These are phyloP conservation scores for Thermothielavioides terrestris DNA, from an alignment of 495 filamentous ascomycete species.

Conservation along the genomic window DNA sequence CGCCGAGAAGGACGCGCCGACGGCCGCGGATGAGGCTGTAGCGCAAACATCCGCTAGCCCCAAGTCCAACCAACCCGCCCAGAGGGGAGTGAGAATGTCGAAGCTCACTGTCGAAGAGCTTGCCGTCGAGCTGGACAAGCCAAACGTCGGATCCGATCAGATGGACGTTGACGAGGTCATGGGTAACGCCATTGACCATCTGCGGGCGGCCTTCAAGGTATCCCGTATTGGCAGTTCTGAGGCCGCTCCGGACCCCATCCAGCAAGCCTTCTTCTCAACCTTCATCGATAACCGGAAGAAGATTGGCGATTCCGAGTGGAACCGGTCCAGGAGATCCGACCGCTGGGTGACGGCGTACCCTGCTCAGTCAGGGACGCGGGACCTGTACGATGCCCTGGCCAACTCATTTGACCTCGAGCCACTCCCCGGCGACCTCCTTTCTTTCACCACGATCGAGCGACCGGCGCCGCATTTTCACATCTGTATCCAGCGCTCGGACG, in stretches of 20 bases:
- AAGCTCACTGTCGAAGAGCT: slow-evolving; percentile 34
- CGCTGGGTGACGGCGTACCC: slow-evolving; percentile 27
- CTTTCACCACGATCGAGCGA: slow-evolving; percentile 65
- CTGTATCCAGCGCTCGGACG: slow-evolving; percentile 73
- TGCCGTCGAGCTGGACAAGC: slow-evolving; percentile 33
- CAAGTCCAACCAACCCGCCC: neutral
- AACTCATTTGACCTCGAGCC: slow-evolving; percentile 72
- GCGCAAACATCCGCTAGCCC: neutral
- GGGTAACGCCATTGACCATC: slow-evolving; percentile 77
- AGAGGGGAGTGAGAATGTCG: slow-evolving; percentile 13
- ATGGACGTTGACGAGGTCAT: slow-evolving; percentile 96
- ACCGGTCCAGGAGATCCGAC: slow-evolving; percentile 14
- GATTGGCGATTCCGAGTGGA: slow-evolving; percentile 28
- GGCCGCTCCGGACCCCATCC: slow-evolving; percentile 58
- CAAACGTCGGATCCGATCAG: slow-evolving; percentile 43
- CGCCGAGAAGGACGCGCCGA: neutral
- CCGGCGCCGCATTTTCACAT: slow-evolving; percentile 83
- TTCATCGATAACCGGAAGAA: slow-evolving; percentile 39
- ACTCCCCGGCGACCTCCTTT: slow-evolving; percentile 52
- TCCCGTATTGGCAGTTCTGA: slow-evolving; percentile 39
- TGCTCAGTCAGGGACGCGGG: slow-evolving; percentile 31
- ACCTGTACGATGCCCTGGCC: slow-evolving; percentile 78
- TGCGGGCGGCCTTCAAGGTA: slow-evolving; percentile 79
- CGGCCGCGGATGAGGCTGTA: slow-evolving; percentile 5
- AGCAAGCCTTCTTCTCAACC: slow-evolving; percentile 48